A percentile compares a stretch with the other conserved stretches of the same genome.
phyloP scores from a whole-genome alignment of 2,329 filamentous ascomycete species.

The Xylaria sp. region DNA sequence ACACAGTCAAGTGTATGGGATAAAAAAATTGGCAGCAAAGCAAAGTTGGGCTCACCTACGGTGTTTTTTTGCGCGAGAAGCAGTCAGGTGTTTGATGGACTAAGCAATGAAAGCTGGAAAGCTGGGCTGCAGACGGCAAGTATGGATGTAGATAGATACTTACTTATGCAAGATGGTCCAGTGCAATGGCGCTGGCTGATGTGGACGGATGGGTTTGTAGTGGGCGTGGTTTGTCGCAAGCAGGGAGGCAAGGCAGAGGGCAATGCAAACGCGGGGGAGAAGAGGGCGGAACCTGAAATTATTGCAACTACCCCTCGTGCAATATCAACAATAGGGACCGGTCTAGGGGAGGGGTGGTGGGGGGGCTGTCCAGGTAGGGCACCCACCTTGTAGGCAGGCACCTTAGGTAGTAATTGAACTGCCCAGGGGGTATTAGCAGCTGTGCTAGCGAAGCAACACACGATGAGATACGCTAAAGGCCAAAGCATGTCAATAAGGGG shows the following conservation, averaged over 20 bases:
- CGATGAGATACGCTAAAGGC: background rate
- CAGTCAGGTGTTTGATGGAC: constrained; percentile 1
- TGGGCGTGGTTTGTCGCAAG: background rate
- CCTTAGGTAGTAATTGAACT: too few species aligned
- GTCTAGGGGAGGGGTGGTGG: constrained; percentile 9
- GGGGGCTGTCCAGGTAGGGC: too few species aligned
- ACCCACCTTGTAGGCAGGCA: too few species aligned
- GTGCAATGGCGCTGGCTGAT: background rate
- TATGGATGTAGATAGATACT: background rate
- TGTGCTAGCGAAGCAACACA: background rate
- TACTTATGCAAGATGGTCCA: constrained; percentile 16
- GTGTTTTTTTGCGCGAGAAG: constrained; percentile 10
- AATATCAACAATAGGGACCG: constrained; percentile 7
- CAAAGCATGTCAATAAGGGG: too few species aligned
- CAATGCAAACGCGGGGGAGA: constrained; percentile 29
- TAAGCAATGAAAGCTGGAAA: background rate
- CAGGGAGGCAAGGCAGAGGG: background rate
- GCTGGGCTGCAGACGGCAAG: constrained; percentile 8
- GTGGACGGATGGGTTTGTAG: too few species aligned
- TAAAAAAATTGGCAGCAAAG: background rate
- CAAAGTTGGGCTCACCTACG: constrained; percentile 29
- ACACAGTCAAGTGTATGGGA: background rate
- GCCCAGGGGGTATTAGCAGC: background rate
- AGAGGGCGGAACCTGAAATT: constrained; percentile 25
- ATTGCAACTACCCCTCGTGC: constrained; percentile 19